These are phyloP conservation scores for Pseudogymnoascus sp. DNA, from an alignment of 2,329 filamentous ascomycete genomes.

Conservation along the genomic window DNA sequence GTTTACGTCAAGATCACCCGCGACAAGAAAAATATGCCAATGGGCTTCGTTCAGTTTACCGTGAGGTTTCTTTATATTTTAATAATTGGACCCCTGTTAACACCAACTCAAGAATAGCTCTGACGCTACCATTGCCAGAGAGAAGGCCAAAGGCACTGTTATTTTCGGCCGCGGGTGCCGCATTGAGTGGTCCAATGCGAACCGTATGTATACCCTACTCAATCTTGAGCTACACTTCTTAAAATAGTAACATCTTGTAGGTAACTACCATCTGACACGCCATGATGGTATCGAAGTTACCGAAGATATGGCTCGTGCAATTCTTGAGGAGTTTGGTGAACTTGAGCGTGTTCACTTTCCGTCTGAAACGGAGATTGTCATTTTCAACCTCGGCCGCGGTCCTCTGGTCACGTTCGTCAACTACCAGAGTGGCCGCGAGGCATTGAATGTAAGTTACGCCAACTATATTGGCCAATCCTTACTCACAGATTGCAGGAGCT, in stretches of 20 bases:
- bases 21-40: constrained; percentile 54
- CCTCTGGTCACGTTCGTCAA: constrained; percentile 45
- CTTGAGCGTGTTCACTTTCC: constrained; percentile 31
- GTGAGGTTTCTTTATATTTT: constrained; percentile 35
- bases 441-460: constrained; percentile 39
- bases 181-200: constrained; percentile 53
- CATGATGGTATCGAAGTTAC: constrained; percentile 35
- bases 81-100: constrained; percentile 23
- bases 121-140: constrained; percentile 45
- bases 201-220: constrained; percentile 40
- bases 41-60: constrained; percentile 58
- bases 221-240: background rate
- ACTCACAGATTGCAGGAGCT: constrained; percentile 21
- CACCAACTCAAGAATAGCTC: constrained; percentile 36
- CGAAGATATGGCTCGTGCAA: constrained; percentile 38
- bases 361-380: constrained; percentile 23
- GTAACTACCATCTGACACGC: constrained; percentile 44
- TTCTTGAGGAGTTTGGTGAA: constrained; percentile 41
- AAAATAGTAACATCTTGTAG: constrained; percentile 30
- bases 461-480: background rate
- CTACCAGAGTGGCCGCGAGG: constrained; percentile 47
- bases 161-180: constrained; percentile 54
- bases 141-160: constrained; percentile 40
- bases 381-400: constrained; percentile 30
- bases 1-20: constrained; percentile 60